Evolutionary conservation across 2,329 filamentous ascomycete genomes (phyloP).

Genomic region (Epichloe uncinata): DNA sequence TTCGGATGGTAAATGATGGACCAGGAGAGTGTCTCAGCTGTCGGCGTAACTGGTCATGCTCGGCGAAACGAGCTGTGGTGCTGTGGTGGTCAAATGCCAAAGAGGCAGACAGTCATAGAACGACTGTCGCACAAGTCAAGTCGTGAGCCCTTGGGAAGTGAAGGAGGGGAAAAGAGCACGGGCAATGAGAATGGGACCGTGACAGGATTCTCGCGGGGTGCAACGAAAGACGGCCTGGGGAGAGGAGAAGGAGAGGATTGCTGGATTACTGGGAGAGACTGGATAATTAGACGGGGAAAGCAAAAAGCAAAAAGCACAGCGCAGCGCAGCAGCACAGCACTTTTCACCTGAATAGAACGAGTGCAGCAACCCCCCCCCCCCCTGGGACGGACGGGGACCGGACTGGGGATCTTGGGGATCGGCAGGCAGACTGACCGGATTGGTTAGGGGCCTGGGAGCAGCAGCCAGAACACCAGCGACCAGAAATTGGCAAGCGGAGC

Average conservation of each 20-base stretch:
- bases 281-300: no score
- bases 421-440: no score
- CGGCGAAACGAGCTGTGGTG: background rate
- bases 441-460: no score
- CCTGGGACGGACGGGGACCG: background rate
- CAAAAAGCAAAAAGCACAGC: background rate
- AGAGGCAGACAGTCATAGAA: background rate
- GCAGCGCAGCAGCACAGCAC: background rate
- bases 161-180: background rate
- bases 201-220: no score
- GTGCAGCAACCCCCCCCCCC: no score
- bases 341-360: background rate
- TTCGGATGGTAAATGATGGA: constrained; percentile 3
- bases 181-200: background rate
- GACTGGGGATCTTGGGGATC: background rate
- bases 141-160: background rate
- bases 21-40: constrained; percentile 5
- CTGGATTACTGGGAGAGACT: no score
- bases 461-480: background rate
- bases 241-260: background rate
- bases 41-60: constrained; percentile 2
- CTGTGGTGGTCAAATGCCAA: background rate
- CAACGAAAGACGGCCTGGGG: background rate
- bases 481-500: constrained; percentile 3
- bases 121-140: background rate